Percentiles rank a stretch among this genome's conserved stretches.
These are phyloP conservation scores for Fusarium nurragi DNA, from an alignment of 2,329 filamentous ascomycete genomes.

Conservation along the genomic window DNA sequence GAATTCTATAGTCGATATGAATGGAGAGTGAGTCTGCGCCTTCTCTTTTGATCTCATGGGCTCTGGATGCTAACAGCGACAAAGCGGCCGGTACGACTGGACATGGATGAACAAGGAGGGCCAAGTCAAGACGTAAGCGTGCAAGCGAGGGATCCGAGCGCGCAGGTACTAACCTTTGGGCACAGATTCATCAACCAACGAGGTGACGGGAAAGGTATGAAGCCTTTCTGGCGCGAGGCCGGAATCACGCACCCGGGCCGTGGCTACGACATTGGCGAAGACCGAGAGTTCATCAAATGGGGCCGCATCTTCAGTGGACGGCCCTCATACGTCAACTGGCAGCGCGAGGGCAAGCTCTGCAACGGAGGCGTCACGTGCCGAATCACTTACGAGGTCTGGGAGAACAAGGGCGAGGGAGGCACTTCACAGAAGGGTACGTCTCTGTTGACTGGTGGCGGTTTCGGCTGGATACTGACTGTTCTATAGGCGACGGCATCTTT, in stretches of 20 bases:
- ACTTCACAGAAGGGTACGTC: constrained; percentile 1
- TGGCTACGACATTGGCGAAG: background rate
- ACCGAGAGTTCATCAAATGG: constrained; percentile 5
- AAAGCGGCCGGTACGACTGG: background rate
- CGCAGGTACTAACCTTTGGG: background rate
- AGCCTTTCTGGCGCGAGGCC: background rate
- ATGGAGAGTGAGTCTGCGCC: background rate
- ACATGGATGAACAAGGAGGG: constrained; percentile 1
- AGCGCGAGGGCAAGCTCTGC: background rate
- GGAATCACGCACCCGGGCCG: background rate
- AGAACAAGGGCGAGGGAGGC: background rate
- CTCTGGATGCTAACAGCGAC: background rate
- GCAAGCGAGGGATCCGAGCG: too few species aligned
- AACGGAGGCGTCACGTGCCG: background rate
- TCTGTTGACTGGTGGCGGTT: too few species aligned
- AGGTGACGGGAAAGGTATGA: constrained; percentile 1
- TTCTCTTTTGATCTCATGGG: accelerated
- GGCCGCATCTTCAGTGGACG: background rate
- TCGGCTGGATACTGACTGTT: background rate
- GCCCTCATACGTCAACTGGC: background rate
- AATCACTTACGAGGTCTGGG: background rate
- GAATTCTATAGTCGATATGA: constrained; percentile 1
- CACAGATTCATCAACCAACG: constrained; percentile 4
- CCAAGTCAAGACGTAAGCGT: background rate
- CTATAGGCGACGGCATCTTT: background rate